Evolutionary conservation across 176 grass and related monocot genomes (phyloP).

Genomic region (Puccinellia tenuiflora): DNA sequence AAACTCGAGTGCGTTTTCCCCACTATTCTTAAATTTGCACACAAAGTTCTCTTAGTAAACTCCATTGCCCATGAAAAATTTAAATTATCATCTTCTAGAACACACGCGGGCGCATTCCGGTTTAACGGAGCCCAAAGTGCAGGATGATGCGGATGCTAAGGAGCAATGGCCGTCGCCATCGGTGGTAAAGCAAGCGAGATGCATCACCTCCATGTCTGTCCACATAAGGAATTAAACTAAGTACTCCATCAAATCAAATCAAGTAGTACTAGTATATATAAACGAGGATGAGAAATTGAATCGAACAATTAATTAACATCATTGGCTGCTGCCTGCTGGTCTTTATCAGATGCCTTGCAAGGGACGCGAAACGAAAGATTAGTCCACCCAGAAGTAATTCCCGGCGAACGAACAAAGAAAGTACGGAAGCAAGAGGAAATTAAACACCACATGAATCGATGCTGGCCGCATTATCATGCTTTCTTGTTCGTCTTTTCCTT

Average conservation of each 20-base stretch:
- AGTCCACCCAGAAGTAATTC: background rate
- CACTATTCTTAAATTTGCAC: background rate
- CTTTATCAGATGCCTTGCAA: conserved; percentile 37
- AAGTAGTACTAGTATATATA: too few relatives aligned
- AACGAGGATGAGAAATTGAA: background rate
- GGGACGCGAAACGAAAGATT: conserved; percentile 10
- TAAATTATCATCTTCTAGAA: background rate
- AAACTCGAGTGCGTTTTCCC: background rate
- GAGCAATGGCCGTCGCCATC: conserved; percentile 5
- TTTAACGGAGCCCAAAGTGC: background rate
- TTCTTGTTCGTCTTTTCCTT: background rate
- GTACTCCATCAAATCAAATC: background rate
- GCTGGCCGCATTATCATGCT: background rate
- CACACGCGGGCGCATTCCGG: background rate
- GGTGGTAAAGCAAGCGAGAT: background rate
- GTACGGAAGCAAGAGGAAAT: background rate
- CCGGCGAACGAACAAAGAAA: background rate
- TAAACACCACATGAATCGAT: background rate
- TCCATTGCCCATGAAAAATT: background rate
- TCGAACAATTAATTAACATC: background rate
- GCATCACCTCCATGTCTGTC: background rate
- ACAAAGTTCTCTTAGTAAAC: background rate
- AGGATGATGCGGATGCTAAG: background rate
- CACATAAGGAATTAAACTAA: background rate
- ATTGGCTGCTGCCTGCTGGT: background rate